Evolutionary conservation across 768 basidiomycete genomes (phyloP), one percentile per base, ranked within the genome.

Genomic region (Clitopilus hobsonii): DNA sequence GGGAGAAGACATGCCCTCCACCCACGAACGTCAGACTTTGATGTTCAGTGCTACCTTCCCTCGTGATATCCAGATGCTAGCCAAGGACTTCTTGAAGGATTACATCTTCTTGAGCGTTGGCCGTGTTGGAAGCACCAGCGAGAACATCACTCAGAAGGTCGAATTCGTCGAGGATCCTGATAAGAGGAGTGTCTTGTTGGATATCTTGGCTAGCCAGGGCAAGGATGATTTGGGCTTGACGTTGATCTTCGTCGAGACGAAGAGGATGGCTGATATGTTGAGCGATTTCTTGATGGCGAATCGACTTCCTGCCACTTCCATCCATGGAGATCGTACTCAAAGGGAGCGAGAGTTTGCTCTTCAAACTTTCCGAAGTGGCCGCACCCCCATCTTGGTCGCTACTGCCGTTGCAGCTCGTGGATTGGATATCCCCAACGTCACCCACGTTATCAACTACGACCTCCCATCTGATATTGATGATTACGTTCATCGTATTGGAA

Each of bases 11-110:
- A 99, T 99, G 97, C 94, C 97, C n/a, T 89, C 86, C 47, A 84
- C 88, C 13, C 74, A 81, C 24, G 86, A 94, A 11, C 90, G 97
- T 58, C 97, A 98, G 69, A 99, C 97, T 1, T 89, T 99, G 74
- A 99, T 99, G 97, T 99, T 99, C 76, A 93, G 90, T 58, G 97
- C 97, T 45, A 98, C 97, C 38, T 99, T 99, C 86, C 97, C 97
- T 49, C 87, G 95, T 41, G 97, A 99, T 71, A 99, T 99, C 62
- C 97, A 99, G 71, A 84, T 96, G 73, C 89, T 96, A 57, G 94
- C 94, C 36, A 86, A 88, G 66, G 94, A 96, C 73, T 96, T 97
- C 77, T 77, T 97, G 67, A 97, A 96, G 75, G 97, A 99, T 66
- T 98, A 99, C 75, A 85, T 99, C 68, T 99, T 98, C 86, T 83